Conservation (phyloP, 345 rosid species). For the Citrus unshiu region DNA sequence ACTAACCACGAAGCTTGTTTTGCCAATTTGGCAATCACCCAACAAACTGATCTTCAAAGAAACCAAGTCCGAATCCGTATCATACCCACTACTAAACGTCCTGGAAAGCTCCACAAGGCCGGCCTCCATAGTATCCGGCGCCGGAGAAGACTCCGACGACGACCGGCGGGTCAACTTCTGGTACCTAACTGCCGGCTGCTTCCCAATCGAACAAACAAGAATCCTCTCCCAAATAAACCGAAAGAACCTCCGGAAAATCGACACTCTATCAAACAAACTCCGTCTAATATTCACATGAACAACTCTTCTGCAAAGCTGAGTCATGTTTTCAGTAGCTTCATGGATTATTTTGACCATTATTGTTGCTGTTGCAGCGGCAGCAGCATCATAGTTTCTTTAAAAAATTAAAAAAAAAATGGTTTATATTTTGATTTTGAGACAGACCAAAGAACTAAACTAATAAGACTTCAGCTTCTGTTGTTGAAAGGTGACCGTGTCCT, state of each 20-base stretch:
- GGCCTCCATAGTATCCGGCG: slow-evolving; percentile 25
- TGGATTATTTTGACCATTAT: slow-evolving; percentile 35
- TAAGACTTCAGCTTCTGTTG: not conserved
- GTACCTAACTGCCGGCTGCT: slow-evolving; percentile 39
- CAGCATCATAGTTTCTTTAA: not conserved
- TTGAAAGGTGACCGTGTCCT: not conserved
- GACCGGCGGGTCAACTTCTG: slow-evolving; percentile 41
- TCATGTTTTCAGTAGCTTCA: slow-evolving; percentile 47
- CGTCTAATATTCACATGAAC: slow-evolving; percentile 52
- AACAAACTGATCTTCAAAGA: slow-evolving; percentile 80
- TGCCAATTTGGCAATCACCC: slow-evolving; percentile 94
- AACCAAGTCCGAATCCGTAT: slow-evolving; percentile 77
- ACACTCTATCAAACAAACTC: slow-evolving; percentile 52
- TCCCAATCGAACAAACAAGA: slow-evolving; percentile 69
- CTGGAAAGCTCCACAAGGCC: slow-evolving; percentile 17
- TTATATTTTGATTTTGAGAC: not conserved
- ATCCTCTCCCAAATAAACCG: slow-evolving; percentile 73
- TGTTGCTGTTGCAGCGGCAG: not conserved
- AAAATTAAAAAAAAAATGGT: no score
- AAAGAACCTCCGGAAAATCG: slow-evolving; percentile 59
- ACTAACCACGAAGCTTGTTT: slow-evolving; percentile 83
- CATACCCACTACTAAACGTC: slow-evolving; percentile 30
- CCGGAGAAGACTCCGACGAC: slow-evolving; percentile 23
- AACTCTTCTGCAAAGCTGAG: slow-evolving; percentile 47
- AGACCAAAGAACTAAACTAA: not conserved